Base-by-base conservation (phyloP, 768 basidiomycete species). In the Serendipita indica region DNA sequence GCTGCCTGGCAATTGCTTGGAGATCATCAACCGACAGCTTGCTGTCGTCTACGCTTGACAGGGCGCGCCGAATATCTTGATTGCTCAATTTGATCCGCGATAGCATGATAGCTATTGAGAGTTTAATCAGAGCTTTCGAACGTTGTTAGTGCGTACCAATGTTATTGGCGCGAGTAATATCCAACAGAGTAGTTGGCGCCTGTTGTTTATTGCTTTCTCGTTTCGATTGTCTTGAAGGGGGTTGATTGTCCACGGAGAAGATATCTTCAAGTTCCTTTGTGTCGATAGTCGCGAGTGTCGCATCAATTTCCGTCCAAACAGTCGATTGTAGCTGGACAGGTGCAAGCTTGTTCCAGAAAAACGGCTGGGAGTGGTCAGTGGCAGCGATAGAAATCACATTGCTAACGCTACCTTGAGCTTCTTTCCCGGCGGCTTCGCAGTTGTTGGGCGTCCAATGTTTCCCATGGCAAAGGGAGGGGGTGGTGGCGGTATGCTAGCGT, bases 321-420 rank as follows among this genome's bases (percentile, higher is more conserved):
- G 86, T 86, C 4, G 75, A 64, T 2, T 63, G 61, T 3, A 76
- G 63, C 3, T 71, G 66, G 4, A 73, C 63, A 12, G 66, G 67
- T n/a, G 75, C 71, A 3, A 92, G 62, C 64, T 94, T 93, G 62
- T 81, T 84, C 91, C 92, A 94, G 68, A 90, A 90, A 73, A 96
- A 91, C 1, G 92, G 87, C 68, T 86, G 84, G 37, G 37, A 39
- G 18, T n/a, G n/a, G 37, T 13, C 37, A 39, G 13, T 18, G 18
- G 37, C 18, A 43, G 27, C 6, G 41, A 43, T 7, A 43, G 18
- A n/a, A 18, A 6, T n/a, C 18, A 43, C 6, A 6, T n/a, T 7
- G 16, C 7, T n/a, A 25, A 43, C 7, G 16, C 6, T 43, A 43
- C 41, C 41, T 43, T 43, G 18, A 43, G 5, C 27, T 43, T 43